Percentiles rank a stretch among this genome's conserved stretches.
Conservation (phyloP, 2,329 filamentous ascomycete genomes). For the Monilinia laxa region DNA sequence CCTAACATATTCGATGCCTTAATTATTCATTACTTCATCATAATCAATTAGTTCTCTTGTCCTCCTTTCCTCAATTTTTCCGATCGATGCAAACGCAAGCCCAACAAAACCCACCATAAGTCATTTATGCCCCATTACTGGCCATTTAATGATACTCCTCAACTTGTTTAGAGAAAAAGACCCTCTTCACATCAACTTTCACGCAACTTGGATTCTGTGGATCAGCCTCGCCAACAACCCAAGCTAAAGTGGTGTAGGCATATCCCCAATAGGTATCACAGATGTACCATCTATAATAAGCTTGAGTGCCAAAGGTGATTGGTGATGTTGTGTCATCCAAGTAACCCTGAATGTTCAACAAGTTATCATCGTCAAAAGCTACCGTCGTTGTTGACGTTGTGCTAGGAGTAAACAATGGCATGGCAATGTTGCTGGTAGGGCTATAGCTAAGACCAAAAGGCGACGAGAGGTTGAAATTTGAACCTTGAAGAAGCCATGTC, state of each 20-base stretch:
- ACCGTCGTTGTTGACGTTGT: slow-evolving; percentile 35
- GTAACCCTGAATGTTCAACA: slow-evolving; percentile 44
- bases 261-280: slow-evolving; percentile 46
- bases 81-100: not conserved
- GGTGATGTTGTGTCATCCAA: slow-evolving; percentile 44
- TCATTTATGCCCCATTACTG: not conserved
- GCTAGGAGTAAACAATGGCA: slow-evolving; percentile 44
- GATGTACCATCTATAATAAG: slow-evolving; percentile 45
- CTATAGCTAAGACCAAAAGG: slow-evolving; percentile 43
- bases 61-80: not conserved
- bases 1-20: not conserved
- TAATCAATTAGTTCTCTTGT: not conserved
- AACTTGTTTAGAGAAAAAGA: not conserved
- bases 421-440: slow-evolving; percentile 44
- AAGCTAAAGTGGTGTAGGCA: slow-evolving; percentile 46
- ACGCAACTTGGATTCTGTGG: slow-evolving; percentile 49
- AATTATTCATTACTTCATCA: not conserved
- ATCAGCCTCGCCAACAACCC: slow-evolving; percentile 43
- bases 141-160: not conserved
- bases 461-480: slow-evolving; percentile 40
- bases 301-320: slow-evolving; percentile 29
- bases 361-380: slow-evolving; percentile 44
- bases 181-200: slow-evolving; percentile 45
- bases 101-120: not conserved
- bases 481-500: slow-evolving; percentile 31